These are phyloP conservation scores for Rhizoclosmatium globosum DNA, from an alignment of 192 early-diverging fungal species.

Conservation along the genomic window DNA sequence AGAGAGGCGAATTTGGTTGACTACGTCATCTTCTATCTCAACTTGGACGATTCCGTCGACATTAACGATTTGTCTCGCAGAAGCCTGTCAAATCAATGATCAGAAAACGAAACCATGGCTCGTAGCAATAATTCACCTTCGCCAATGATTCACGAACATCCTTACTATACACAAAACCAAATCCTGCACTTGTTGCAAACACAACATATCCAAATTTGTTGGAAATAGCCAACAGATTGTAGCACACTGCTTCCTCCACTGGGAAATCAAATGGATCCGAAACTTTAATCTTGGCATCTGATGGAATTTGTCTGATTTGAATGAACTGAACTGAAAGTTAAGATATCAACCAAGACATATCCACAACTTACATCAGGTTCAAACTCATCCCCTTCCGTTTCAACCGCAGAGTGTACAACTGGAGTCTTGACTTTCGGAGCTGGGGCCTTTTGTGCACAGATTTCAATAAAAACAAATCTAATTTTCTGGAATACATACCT, in stretches of 20 bases:
- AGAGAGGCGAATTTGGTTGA: constrained; percentile 25
- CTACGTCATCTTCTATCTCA: constrained; percentile 8
- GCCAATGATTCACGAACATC: constrained; percentile 11
- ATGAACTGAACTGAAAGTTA: neutral
- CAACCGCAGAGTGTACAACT: neutral
- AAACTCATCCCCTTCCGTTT: neutral
- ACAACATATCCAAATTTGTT: constrained; percentile 38
- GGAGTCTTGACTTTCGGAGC: neutral
- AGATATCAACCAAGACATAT: neutral
- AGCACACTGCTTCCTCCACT: neutral
- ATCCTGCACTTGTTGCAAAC: constrained; percentile 22
- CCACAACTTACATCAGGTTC: neutral
- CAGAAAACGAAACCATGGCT: neutral
- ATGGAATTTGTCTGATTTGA: constrained; percentile 20
- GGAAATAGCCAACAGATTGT: constrained; percentile 30
- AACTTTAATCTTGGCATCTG: neutral
- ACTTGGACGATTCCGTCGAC: neutral
- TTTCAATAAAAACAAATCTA: neutral
- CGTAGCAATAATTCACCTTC: constrained; percentile 5
- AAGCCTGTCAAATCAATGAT: constrained; percentile 3
- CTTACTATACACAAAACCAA: constrained; percentile 31
- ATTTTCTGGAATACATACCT: neutral
- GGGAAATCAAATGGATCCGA: constrained; percentile 14
- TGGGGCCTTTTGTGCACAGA: neutral
- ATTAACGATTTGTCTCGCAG: constrained; percentile 1